These are phyloP conservation scores for Hypoxylon lienhwacheense DNA, from an alignment of 495 filamentous ascomycete species.

Conservation along the genomic window DNA sequence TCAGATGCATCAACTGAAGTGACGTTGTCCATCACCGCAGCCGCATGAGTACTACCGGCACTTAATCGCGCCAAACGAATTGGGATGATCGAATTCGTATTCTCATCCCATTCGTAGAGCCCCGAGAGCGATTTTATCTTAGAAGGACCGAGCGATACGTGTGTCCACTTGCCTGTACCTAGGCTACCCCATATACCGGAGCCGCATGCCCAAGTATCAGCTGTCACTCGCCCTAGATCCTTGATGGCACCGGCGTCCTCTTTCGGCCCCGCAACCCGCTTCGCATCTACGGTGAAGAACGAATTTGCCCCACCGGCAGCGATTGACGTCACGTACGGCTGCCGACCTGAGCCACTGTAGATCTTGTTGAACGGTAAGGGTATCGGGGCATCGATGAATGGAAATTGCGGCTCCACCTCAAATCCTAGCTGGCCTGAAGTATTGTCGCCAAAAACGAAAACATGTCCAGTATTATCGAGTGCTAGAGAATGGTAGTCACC, in stretches of 20 bases:
- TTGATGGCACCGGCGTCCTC: slow-evolving; percentile 43
- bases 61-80: slow-evolving; percentile 74
- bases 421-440: slow-evolving; percentile 83
- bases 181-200: slow-evolving; percentile 80
- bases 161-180: slow-evolving; percentile 87
- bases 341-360: slow-evolving; percentile 63
- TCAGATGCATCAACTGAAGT: slow-evolving; percentile 60
- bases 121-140: slow-evolving; percentile 84
- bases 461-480: slow-evolving; percentile 68
- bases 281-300: slow-evolving; percentile 83
- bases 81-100: slow-evolving; percentile 62
- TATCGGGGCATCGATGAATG: slow-evolving; percentile 68
- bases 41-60: slow-evolving; percentile 75
- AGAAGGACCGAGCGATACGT: slow-evolving; percentile 73
- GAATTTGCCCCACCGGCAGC: slow-evolving; percentile 83
- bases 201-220: slow-evolving; percentile 85
- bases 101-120: slow-evolving; percentile 84
- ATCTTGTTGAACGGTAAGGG: slow-evolving; percentile 67
- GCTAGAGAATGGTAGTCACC: slow-evolving; percentile 87
- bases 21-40: slow-evolving; percentile 79
- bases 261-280: slow-evolving; percentile 49
- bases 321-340: slow-evolving; percentile 68
- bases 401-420: slow-evolving; percentile 60
- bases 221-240: slow-evolving; percentile 53
- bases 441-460: slow-evolving; percentile 94